A percentile compares a stretch with the other conserved stretches of the same genome.
Evolutionary conservation across 768 basidiomycete genomes (phyloP).

Genomic region (Tulasnella sp.): DNA sequence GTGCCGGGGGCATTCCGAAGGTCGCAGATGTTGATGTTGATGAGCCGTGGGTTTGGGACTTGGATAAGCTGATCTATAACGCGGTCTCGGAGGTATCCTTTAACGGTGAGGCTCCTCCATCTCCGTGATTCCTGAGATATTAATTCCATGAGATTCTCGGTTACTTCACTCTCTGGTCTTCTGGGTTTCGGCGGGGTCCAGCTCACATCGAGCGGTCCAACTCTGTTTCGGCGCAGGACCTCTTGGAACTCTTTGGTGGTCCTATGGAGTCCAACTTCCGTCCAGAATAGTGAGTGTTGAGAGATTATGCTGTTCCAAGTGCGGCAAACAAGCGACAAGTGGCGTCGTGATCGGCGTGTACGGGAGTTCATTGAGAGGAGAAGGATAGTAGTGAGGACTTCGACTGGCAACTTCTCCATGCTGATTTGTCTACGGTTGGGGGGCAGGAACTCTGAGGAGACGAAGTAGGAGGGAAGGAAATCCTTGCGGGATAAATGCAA

Average conservation of each 20-base stretch:
- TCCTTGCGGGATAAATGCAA: too few species aligned
- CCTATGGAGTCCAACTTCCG: background rate
- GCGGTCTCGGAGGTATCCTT: background rate
- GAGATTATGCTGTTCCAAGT: background rate
- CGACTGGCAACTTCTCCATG: too few species aligned
- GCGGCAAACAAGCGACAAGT: background rate
- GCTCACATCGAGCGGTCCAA: background rate
- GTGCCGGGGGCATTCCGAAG: too few species aligned
- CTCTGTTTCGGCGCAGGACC: background rate
- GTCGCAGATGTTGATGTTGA: background rate
- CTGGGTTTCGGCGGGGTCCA: background rate
- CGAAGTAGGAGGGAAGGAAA: too few species aligned
- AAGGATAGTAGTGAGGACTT: background rate
- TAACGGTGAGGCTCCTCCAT: background rate
- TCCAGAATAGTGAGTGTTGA: background rate
- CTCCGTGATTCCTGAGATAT: background rate
- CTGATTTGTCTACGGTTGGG: too few species aligned
- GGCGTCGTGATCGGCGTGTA: background rate
- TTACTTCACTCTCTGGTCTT: background rate
- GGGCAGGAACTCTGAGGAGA: too few species aligned
- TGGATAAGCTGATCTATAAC: background rate
- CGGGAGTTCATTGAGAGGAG: background rate
- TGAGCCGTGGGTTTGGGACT: background rate
- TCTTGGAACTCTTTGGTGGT: background rate
- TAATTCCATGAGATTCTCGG: background rate